phyloP scores from a whole-genome alignment of 257 asterid genomes.

The Ilex asprella region DNA sequence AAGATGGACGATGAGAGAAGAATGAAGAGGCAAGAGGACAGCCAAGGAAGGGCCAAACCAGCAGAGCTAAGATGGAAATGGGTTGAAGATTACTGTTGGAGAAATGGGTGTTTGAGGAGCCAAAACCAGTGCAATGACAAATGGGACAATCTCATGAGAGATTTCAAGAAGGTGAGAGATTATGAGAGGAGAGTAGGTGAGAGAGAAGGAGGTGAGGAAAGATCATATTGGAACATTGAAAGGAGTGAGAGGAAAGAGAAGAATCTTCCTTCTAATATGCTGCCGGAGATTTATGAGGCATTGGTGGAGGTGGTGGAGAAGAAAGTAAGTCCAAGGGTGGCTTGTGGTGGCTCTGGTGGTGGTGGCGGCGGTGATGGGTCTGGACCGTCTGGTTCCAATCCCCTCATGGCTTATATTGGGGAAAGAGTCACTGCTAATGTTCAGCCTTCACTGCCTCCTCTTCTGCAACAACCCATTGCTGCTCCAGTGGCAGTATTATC shows the following conservation, averaged over 20 bases:
- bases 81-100: constrained; percentile 95
- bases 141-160: constrained; percentile 21
- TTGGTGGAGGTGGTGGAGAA: constrained; percentile 62
- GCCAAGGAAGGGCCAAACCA: constrained; percentile 50
- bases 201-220: constrained; percentile 4
- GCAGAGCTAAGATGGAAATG: constrained; percentile 94
- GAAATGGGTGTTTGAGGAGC: constrained; percentile 65
- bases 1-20: constrained; percentile 83
- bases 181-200: constrained; percentile 36
- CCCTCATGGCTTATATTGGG: constrained; percentile 1
- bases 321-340: constrained; percentile 23
- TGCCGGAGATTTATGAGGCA: constrained; percentile 70
- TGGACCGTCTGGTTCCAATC: constrained; percentile 5
- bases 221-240: constrained; percentile 80
- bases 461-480: constrained; percentile 28
- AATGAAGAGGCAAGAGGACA: constrained; percentile 48
- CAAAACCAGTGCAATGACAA: constrained; percentile 94
- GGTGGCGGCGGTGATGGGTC: not conserved
- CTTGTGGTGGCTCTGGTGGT: constrained; percentile 1
- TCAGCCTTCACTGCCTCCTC: constrained; percentile 16
- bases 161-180: constrained; percentile 86
- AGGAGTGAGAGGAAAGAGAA: constrained; percentile 62
- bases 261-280: constrained; percentile 73
- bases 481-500: constrained; percentile 18
- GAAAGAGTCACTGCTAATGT: constrained; percentile 6